phyloP scores from a whole-genome alignment of 208 protist genomes.

The Leishmania martiniquensis region DNA sequence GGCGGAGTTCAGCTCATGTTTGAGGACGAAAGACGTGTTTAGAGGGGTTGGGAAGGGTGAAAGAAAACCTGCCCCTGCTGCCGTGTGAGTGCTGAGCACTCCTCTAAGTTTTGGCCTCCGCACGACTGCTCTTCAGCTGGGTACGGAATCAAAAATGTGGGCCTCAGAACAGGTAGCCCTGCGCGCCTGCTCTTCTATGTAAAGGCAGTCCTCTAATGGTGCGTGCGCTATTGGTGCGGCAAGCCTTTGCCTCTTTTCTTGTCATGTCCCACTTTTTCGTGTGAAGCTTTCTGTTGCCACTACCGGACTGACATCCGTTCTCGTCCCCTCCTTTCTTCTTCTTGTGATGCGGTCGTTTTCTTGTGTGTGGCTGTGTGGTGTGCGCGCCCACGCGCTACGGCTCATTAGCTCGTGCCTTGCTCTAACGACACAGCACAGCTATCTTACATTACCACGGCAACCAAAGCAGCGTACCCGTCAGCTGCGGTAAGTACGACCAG shows the following conservation, averaged over 20 bases:
- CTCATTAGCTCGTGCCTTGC: neutral
- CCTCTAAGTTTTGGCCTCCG: too few relatives aligned
- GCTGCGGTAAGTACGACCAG: neutral
- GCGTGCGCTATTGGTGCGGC: neutral
- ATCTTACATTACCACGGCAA: neutral
- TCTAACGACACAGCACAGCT: neutral
- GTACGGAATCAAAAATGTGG: too few relatives aligned
- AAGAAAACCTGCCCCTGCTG: neutral
- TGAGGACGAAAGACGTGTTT: neutral
- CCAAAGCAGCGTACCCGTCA: neutral
- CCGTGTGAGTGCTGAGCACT: neutral
- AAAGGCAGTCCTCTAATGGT: neutral
- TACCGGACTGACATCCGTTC: neutral
- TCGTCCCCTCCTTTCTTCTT: neutral
- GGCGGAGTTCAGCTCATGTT: neutral
- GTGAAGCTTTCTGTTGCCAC: neutral
- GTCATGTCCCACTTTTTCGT: too few relatives aligned
- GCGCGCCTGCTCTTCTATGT: neutral
- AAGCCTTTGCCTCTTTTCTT: too few relatives aligned
- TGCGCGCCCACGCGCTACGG: neutral
- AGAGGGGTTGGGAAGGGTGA: rapidly evolving
- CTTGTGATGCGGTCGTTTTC: neutral
- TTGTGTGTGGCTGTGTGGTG: neutral
- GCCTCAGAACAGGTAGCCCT: too few relatives aligned
- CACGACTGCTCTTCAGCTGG: neutral